Conservation (phyloP, 116 monocot species). For the Iris pallida region DNA sequence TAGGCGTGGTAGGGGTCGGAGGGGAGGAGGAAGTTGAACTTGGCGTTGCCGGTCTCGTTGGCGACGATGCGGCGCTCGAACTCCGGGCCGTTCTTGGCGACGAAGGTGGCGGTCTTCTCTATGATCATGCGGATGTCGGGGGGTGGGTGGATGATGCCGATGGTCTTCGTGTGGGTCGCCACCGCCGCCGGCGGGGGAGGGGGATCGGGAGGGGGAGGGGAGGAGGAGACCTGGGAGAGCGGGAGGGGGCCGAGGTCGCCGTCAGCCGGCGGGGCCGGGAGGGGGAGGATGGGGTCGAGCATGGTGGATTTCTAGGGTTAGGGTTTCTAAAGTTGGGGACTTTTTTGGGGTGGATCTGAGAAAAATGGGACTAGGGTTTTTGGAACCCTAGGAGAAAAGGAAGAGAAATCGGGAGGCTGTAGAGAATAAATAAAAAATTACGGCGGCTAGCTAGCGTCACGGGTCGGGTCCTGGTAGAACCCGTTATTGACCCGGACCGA, state of each 20-base stretch:
- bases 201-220: not conserved
- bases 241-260: constrained; percentile 23
- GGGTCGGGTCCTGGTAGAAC: no score
- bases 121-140: constrained; percentile 80
- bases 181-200: constrained; percentile 35
- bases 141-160: constrained; percentile 92
- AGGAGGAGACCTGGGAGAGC: constrained; percentile 5
- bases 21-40: constrained; percentile 74
- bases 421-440: not conserved
- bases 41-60: constrained; percentile 60
- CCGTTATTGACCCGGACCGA: no score
- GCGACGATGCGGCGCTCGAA: constrained; percentile 75
- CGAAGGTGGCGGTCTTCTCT: constrained; percentile 79
- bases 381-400: not conserved
- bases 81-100: constrained; percentile 82
- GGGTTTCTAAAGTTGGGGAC: no score
- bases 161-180: constrained; percentile 65
- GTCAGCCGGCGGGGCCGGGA: constrained; percentile 21
- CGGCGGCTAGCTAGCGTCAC: no score
- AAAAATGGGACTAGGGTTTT: not conserved
- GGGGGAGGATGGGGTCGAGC: constrained; percentile 16
- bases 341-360: no score
- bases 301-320: not conserved
- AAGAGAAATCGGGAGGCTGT: not conserved
- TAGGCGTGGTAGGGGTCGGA: constrained; percentile 83